Percentiles rank a stretch among this genome's conserved stretches.
phyloP scores from a whole-genome alignment of 176 grass and related monocot genomes.

The Microstegium vimineum region DNA sequence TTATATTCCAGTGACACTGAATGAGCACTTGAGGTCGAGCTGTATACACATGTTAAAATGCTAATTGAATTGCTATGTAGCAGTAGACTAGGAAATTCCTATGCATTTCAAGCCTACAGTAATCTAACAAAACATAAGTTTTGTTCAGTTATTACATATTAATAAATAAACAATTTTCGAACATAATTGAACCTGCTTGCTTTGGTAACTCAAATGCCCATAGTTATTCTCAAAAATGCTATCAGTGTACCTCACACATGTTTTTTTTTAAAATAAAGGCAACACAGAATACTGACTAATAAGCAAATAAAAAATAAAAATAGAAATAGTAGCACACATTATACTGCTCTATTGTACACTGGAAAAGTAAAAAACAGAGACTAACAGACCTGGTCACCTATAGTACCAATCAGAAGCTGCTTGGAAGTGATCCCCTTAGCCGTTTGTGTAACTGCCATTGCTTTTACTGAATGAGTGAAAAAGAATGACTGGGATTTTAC shows the following conservation, averaged over 20 bases:
- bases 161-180: neutral
- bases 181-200: neutral
- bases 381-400: conserved; percentile 76
- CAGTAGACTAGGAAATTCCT: neutral
- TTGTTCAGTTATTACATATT: neutral
- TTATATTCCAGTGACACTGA: neutral
- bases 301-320: conserved; percentile 6
- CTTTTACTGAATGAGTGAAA: conserved; percentile 90
- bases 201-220: neutral
- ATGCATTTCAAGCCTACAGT: neutral
- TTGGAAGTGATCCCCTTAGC: conserved; percentile 95
- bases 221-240: neutral
- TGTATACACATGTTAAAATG: neutral
- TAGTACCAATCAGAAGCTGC: conserved; percentile 91
- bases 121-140: neutral
- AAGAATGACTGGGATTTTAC: conserved; percentile 98
- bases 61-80: neutral
- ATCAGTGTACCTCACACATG: neutral
- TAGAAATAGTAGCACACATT: neutral
- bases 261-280: neutral
- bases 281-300: neutral
- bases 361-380: conserved; percentile 23
- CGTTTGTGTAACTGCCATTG: conserved; percentile 86
- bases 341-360: neutral
- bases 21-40: neutral